These are phyloP conservation scores for Cytospora piceicola DNA, from an alignment of 2,329 filamentous ascomycete species.

Conservation along the genomic window DNA sequence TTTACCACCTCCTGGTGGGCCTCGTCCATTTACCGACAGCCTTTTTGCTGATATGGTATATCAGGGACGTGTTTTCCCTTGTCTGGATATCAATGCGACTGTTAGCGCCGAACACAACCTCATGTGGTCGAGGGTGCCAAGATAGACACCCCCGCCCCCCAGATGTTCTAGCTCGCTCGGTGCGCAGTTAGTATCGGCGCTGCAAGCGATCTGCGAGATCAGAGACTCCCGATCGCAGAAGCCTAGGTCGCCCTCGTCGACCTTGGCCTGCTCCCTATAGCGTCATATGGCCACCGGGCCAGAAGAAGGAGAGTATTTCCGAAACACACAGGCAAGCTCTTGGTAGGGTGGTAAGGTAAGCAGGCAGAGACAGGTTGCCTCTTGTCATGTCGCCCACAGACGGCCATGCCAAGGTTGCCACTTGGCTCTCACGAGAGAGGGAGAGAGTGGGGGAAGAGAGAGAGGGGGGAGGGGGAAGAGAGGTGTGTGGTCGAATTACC, in stretches of 20 bases:
- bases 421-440: constrained; percentile 5
- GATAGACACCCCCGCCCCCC: constrained; percentile 7
- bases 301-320: constrained; percentile 11
- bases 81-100: constrained; percentile 24
- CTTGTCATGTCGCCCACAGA: background rate
- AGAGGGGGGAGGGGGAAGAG: constrained; percentile 5
- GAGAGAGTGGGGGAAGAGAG: constrained; percentile 12
- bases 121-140: constrained; percentile 11
- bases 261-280: constrained; percentile 20
- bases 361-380: background rate
- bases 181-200: constrained; percentile 9
- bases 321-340: constrained; percentile 16
- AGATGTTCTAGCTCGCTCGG: background rate
- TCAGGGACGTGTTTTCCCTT: constrained; percentile 1
- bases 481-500: constrained; percentile 4
- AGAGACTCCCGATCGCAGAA: background rate
- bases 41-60: constrained; percentile 15
- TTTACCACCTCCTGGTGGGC: constrained; percentile 5
- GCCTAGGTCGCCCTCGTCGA: constrained; percentile 6
- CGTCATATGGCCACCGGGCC: constrained; percentile 16
- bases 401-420: constrained; percentile 16
- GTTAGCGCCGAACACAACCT: constrained; percentile 4
- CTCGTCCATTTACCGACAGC: constrained; percentile 20
- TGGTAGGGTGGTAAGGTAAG: background rate
- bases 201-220: constrained; percentile 15